Conservation (phyloP, 2,329 filamentous ascomycete species). For the Pseudogymnoascus sp. region DNA sequence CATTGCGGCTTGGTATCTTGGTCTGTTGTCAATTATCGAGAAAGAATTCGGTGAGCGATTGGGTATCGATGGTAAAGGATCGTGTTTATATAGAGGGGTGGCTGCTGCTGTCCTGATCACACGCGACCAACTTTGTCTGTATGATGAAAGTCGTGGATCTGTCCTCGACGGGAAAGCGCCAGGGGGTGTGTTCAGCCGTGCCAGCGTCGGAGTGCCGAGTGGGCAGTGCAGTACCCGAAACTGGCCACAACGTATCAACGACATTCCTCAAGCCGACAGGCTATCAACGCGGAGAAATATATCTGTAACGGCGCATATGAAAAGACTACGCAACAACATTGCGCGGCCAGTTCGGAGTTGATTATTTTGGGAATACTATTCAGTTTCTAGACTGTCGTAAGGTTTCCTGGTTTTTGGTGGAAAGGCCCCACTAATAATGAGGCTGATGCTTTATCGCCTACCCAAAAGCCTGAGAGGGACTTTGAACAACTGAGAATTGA, state of each 20-base stretch:
- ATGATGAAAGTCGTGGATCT: slow-evolving; percentile 23
- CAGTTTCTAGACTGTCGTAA: neutral
- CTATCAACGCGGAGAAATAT: neutral
- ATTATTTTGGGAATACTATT: neutral
- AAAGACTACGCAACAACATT: slow-evolving; percentile 5
- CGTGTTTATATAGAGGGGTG: slow-evolving; percentile 4
- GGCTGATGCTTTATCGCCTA: neutral
- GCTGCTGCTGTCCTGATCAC: slow-evolving; percentile 1
- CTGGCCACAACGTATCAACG: slow-evolving; percentile 3
- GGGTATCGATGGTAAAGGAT: neutral
- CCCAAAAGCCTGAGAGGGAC: neutral
- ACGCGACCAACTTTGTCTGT: neutral
- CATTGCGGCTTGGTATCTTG: slow-evolving; percentile 17
- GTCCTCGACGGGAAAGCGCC: slow-evolving; percentile 20
- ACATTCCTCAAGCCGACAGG: slow-evolving; percentile 3
- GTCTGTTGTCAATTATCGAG: neutral
- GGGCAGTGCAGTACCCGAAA: slow-evolving; percentile 3
- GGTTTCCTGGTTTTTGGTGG: neutral
- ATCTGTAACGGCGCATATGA: slow-evolving; percentile 1
- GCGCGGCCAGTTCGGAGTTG: slow-evolving; percentile 5
- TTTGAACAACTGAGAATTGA: neutral
- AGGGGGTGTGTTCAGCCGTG: slow-evolving; percentile 19
- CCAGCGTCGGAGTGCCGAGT: slow-evolving; percentile 2
- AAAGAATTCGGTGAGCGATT: neutral
- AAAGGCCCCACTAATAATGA: slow-evolving; percentile 6